Evolutionary conservation across 371 early-diverging fungal species (phyloP), one percentile per base, ranked within the genome.

Genomic region (Mucor mucedo): DNA sequence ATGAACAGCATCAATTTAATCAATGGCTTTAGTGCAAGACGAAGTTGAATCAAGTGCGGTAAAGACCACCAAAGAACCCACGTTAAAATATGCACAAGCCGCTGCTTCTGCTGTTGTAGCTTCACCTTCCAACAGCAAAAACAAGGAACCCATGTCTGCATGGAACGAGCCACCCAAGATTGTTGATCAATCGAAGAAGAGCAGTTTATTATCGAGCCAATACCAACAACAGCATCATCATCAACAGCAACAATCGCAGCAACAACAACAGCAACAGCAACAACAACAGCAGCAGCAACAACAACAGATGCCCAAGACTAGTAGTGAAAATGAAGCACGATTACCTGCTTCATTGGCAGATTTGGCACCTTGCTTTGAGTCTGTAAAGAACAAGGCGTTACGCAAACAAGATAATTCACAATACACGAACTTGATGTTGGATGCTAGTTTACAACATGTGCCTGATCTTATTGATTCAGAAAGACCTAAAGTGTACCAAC

Each of bases 401-500:
- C 50, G 72, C 67, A 50, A 30, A 50, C 29, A 50, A 21, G 50
- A 50, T 9, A 74, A 67, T 72, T 55, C 58, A 0, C 54, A 62
- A 21, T 82, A 85, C 58, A 76, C 71, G 16, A 83, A 85, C 38
- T 85, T 85, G 67, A 91, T 94, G 91, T 69, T 93, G 60, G 91
- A 91, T 60, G 84, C 90, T 9, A 90, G 91, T 66, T 87, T 89
- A 65, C 87, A 87, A 63, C 86, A 84, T 73, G 73, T 93, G 13
- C 93, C 93, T 38, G 92, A 92, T 53, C 72, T 87, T 3, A 75
- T 84, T 48, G 94, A 95, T 70, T 87, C 89, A 3, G 93, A 91
- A 16, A 52, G 59, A 47, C 89, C 89, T 30, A 88, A 88, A 64
- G 61, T 80, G 30, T 95, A 93, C 68, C 75, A 86, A 30, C 93